A percentile compares a stretch with the other conserved stretches of the same genome.
phyloP scores from a whole-genome alignment of 1,284 basidiomycete species.

The Marasmius oreades region DNA sequence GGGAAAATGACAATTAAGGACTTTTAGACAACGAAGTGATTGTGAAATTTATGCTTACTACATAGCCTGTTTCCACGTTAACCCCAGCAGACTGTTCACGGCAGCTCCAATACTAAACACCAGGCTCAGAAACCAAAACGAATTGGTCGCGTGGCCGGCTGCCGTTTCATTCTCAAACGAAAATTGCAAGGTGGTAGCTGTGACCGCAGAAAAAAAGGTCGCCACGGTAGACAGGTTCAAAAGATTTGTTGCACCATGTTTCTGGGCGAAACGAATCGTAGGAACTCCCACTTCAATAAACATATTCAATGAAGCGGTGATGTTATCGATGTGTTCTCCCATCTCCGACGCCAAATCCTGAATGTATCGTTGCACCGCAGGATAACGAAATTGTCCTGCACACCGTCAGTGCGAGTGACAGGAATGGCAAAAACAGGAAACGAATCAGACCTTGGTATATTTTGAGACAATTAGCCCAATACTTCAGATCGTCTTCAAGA shows the following conservation, averaged over 20 bases:
- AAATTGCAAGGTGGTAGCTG: slow-evolving; percentile 68
- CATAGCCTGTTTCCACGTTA: slow-evolving; percentile 78
- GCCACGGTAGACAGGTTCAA: slow-evolving; percentile 72
- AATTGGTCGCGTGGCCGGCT: slow-evolving; percentile 53
- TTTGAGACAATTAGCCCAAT: slow-evolving; percentile 66
- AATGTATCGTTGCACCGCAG: slow-evolving; percentile 67
- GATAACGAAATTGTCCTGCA: slow-evolving; percentile 63
- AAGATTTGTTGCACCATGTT: slow-evolving; percentile 65
- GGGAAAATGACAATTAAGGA: slow-evolving; percentile 12
- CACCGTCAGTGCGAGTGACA: slow-evolving; percentile 8
- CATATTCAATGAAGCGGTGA: slow-evolving; percentile 58
- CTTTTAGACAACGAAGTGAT: slow-evolving; percentile 6
- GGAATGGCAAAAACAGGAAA: not conserved
- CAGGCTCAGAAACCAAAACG: slow-evolving; percentile 70
- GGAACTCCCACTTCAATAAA: slow-evolving; percentile 76
- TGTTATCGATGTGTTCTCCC: slow-evolving; percentile 66
- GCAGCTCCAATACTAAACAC: slow-evolving; percentile 76
- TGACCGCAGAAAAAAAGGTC: slow-evolving; percentile 76
- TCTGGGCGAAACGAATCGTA: slow-evolving; percentile 71
- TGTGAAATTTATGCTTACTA: slow-evolving; percentile 48
- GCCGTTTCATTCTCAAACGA: slow-evolving; percentile 41
- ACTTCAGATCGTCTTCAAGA: slow-evolving; percentile 68
- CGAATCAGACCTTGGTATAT: slow-evolving; percentile 50
- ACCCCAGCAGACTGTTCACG: slow-evolving; percentile 67
- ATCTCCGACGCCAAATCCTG: slow-evolving; percentile 68